Evolutionary conservation across 73 alveolate genomes (phyloP).

Genomic region (Stentor coeruleus): DNA sequence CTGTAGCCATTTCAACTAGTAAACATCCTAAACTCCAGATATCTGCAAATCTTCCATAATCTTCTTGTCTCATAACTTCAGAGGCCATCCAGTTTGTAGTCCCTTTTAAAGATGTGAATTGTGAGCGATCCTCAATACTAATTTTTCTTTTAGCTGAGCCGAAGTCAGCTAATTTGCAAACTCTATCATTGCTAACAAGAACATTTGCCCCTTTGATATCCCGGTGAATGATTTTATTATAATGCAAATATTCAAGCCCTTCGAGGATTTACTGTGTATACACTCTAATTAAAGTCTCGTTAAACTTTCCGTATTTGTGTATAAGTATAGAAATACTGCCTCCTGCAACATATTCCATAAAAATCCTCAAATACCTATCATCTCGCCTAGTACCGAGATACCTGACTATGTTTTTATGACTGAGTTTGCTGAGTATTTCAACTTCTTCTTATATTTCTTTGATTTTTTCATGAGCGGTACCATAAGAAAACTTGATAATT

Average conservation of each 20-base stretch:
- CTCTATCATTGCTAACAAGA: constrained; percentile 63
- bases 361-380: constrained; percentile 59
- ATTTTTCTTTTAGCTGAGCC: constrained; percentile 78
- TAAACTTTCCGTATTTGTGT: constrained; percentile 49
- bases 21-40: constrained; percentile 59
- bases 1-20: constrained; percentile 62
- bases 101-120: constrained; percentile 16
- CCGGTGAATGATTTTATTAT: constrained; percentile 77
- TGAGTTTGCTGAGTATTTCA: constrained; percentile 26
- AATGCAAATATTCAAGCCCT: constrained; percentile 88
- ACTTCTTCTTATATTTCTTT: constrained; percentile 15
- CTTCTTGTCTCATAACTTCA: constrained; percentile 30
- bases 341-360: constrained; percentile 72
- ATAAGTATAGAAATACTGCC: constrained; percentile 65
- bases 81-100: constrained; percentile 58
- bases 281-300: constrained; percentile 62
- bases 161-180: constrained; percentile 88
- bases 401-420: constrained; percentile 76
- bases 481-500: neutral
- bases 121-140: constrained; percentile 33
- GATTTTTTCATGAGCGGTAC: too few species aligned
- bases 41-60: constrained; percentile 33
- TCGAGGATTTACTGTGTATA: constrained; percentile 76
- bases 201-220: constrained; percentile 93
- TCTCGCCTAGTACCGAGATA: constrained; percentile 65